These are phyloP conservation scores for Knoxia roxburghii DNA, from an alignment of 257 asterid genomes.

Conservation along the genomic window DNA sequence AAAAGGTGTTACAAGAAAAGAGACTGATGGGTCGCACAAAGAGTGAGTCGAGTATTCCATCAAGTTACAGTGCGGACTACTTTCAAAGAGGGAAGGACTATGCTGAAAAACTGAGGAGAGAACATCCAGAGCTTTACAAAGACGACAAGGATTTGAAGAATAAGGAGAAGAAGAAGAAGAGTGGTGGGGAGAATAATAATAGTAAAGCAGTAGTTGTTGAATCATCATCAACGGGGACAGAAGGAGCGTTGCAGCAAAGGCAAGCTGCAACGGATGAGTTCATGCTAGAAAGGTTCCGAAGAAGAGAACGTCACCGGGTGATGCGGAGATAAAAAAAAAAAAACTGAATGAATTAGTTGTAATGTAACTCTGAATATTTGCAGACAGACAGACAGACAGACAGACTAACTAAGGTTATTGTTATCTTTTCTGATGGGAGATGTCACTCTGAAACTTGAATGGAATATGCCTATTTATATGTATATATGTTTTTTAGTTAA, in stretches of 20 bases:
- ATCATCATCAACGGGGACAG: too few relatives aligned
- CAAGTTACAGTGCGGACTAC: slow-evolving; percentile 88
- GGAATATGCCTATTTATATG: too few relatives aligned
- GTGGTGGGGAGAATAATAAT: too few relatives aligned
- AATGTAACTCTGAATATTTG: too few relatives aligned
- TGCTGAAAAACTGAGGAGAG: slow-evolving; percentile 76
- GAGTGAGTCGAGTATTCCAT: slow-evolving; percentile 60
- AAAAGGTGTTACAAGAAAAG: slow-evolving; percentile 90
- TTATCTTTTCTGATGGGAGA: too few relatives aligned
- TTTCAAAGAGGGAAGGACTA: slow-evolving; percentile 86
- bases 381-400: too few relatives aligned
- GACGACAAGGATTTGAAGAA: slow-evolving; percentile 48
- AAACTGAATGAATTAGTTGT: too few relatives aligned
- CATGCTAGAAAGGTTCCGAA: slow-evolving; percentile 89
- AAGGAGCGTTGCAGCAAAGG: slow-evolving; percentile 61
- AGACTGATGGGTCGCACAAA: slow-evolving; percentile 67
- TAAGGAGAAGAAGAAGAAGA: too few relatives aligned
- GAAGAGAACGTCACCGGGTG: slow-evolving; percentile 85
- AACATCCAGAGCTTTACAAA: slow-evolving; percentile 59
- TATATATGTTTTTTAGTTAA: too few relatives aligned
- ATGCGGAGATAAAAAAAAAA: slow-evolving; percentile 69
- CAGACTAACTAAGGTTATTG: too few relatives aligned
- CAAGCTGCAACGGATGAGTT: slow-evolving; percentile 93
- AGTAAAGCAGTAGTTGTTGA: too few relatives aligned
- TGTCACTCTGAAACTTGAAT: too few relatives aligned